A percentile compares a stretch with the other conserved stretches of the same genome.
Conservation (phyloP, 2,329 filamentous ascomycete genomes). For the Fusarium robinianum region DNA sequence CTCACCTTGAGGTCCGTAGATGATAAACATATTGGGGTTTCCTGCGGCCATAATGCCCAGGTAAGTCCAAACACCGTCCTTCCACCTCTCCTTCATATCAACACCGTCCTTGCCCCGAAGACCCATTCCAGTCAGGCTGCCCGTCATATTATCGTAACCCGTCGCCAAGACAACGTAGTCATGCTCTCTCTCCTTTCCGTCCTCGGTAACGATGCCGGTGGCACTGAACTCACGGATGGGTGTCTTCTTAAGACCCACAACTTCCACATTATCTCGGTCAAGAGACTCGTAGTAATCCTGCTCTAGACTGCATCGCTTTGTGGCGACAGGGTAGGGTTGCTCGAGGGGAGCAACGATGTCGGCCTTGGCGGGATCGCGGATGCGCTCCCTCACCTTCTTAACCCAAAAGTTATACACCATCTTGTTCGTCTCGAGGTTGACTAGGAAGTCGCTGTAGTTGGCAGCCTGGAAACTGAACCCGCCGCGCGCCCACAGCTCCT, state of each 20-base stretch:
- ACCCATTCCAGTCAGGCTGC: conserved; percentile 29
- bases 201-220: conserved; percentile 46
- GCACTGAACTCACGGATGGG: conserved; percentile 47
- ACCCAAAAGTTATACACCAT: conserved; percentile 53
- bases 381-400: conserved; percentile 47
- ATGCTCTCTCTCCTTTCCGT: conserved; percentile 33
- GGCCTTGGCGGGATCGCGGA: conserved; percentile 50
- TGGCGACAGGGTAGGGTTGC: conserved; percentile 51
- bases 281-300: conserved; percentile 55
- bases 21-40: conserved; percentile 29
- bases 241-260: conserved; percentile 51
- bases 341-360: conserved; percentile 53
- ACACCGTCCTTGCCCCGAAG: conserved; percentile 21
- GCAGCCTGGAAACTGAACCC: conserved; percentile 15
- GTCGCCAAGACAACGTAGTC: conserved; percentile 37
- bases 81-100: conserved; percentile 20
- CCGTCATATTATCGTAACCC: conserved; percentile 30
- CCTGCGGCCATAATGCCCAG: conserved; percentile 31
- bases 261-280: conserved; percentile 50
- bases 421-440: conserved; percentile 13
- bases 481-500: conserved; percentile 13
- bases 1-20: conserved; percentile 35
- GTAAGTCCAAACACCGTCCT: conserved; percentile 23
- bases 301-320: conserved; percentile 53
- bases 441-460: conserved; percentile 15